Evolutionary conservation across 2,329 filamentous ascomycete genomes (phyloP), one percentile per base, ranked within the genome.

Genomic region (Penicillium aurantiogriseum): DNA sequence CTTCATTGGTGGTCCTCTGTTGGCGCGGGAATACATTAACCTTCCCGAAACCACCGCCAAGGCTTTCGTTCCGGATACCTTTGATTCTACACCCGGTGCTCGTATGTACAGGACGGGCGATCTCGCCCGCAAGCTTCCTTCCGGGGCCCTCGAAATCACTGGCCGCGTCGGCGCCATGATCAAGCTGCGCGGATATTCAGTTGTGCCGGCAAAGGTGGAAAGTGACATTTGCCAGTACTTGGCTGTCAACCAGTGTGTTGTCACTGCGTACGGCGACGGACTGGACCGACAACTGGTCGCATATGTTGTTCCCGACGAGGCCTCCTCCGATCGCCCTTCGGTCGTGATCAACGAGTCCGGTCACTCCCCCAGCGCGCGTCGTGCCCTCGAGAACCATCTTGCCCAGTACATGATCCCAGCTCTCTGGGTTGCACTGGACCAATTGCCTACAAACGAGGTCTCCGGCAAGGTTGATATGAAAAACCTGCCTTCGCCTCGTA

Each of bases 341-440:
- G 79, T 90, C 3, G 83, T 88, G 46, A 84, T 92, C 46, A 86
- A 91, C 58, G 84, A 87, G 55, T 83, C 85, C 29, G 89, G 88
- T 5, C 87, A 89, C 72, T 91, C 89, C 63, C 85, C 89, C 1
- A 81, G 81, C 6, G 85, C 88, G 3, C 83, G 90, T 46, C 83
- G 85, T 54, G 81, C 82, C 17, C 80, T 93, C 2, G 81, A 86
- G 1, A 77, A 82, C 17, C 85, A 86, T 61, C 80, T 93, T 31
- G 90, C 90, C 1, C 88, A 90, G 60, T 93, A 93, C 74, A 92
- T 93, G 90, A 88, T 93, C 53, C 90, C 90, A 0, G 81, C 88
- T 0, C 73, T 92, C 3, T 93, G 90, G 90, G 86, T 92, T 38
- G 84, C 88, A 67, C 74, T 92, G 33, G 83, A 88, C 3, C 81